These are phyloP conservation scores for Acrodontium crateriforme DNA, from an alignment of 2,329 filamentous ascomycete species.

Conservation along the genomic window DNA sequence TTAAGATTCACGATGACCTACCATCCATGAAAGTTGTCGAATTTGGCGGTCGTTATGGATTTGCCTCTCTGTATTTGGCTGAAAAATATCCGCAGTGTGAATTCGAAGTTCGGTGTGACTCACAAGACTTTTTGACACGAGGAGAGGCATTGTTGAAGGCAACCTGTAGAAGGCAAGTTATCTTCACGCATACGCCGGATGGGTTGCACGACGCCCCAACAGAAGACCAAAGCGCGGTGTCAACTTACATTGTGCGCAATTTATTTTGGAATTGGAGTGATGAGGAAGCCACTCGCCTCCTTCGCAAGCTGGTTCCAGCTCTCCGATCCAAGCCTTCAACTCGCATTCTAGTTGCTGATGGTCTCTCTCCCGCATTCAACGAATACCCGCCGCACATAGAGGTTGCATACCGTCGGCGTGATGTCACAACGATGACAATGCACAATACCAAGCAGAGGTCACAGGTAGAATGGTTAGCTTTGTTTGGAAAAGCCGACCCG, in stretches of 20 bases:
- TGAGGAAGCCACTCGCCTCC: neutral
- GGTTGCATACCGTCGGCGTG: constrained; percentile 1
- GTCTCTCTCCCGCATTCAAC: constrained; percentile 1
- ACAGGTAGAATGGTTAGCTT: constrained; percentile 1
- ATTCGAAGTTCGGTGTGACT: no score
- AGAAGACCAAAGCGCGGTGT: neutral
- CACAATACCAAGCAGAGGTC: constrained; percentile 2
- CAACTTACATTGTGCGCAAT: constrained; percentile 1
- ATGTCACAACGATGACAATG: constrained; percentile 4
- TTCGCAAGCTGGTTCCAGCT: constrained; percentile 1
- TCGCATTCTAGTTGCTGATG: constrained; percentile 1
- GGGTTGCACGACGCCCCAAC: neutral
- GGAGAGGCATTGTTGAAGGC: no score
- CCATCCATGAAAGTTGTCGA: no score
- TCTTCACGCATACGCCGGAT: no score
- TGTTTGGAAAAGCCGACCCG: constrained; percentile 1
- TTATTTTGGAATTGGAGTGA: constrained; percentile 3
- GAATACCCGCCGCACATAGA: constrained; percentile 1
- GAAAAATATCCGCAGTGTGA: no score
- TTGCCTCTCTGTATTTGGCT: no score
- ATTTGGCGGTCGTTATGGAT: no score
- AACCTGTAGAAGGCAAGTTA: no score
- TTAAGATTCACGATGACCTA: neutral
- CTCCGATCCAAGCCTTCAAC: neutral
- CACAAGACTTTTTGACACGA: no score